phyloP scores from a whole-genome alignment of 768 basidiomycete genomes.

The Mrakia frigida region DNA sequence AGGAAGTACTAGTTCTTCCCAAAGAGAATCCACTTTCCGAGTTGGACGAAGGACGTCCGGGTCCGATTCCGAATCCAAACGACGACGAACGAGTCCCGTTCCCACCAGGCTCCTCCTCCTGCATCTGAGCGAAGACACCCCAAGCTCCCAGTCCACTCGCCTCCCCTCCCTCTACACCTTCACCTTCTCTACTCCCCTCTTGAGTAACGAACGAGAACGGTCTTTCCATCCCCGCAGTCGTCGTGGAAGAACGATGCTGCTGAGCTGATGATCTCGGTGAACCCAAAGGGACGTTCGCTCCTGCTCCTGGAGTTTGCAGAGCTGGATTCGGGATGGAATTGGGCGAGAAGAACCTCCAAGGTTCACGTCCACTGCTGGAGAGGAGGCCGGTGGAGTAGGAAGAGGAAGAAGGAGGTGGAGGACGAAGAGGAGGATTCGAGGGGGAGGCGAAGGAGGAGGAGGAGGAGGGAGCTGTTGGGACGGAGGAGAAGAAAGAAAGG shows the following conservation, averaged over 20 bases:
- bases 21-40: slow-evolving; percentile 14
- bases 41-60: background rate
- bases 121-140: slow-evolving; percentile 11
- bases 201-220: slow-evolving; percentile 12
- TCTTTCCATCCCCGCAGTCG: background rate
- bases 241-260: background rate
- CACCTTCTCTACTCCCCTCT: background rate
- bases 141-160: background rate
- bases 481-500: no score
- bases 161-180: background rate
- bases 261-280: no score
- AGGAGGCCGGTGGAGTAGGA: background rate
- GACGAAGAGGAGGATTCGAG: background rate
- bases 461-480: background rate
- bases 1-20: background rate
- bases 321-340: background rate
- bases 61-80: background rate
- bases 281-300: no score
- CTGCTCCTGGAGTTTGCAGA: background rate
- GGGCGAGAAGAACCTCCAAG: slow-evolving; percentile 1
- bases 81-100: background rate
- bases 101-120: background rate
- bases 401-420: background rate
- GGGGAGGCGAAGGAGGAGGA: background rate
- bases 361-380: background rate